Percentiles rank a stretch among this genome's conserved stretches.
Conservation (phyloP, 2,329 filamentous ascomycete genomes). For the Hypoxylon sp. region DNA sequence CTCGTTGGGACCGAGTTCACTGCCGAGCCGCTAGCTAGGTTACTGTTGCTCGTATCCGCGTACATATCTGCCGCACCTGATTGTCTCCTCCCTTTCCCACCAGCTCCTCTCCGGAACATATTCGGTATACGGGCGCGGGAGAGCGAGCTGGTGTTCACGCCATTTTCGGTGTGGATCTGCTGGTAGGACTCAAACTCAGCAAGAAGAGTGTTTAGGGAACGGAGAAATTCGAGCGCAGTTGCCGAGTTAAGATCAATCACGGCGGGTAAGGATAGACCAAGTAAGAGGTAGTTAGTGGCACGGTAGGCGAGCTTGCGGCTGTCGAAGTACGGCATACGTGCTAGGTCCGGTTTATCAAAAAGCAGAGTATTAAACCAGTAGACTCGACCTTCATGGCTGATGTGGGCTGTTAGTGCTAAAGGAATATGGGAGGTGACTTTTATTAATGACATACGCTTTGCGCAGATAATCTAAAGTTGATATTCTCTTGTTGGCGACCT, state of each 20-base stretch:
- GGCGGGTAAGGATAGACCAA: slow-evolving; percentile 90
- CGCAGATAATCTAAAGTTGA: slow-evolving; percentile 93
- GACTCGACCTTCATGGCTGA: slow-evolving; percentile 89
- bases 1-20: slow-evolving; percentile 57
- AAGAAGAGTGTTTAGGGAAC: slow-evolving; percentile 86
- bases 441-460: slow-evolving; percentile 79
- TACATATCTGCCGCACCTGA: slow-evolving; percentile 62
- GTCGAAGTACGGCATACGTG: slow-evolving; percentile 88
- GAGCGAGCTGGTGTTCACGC: slow-evolving; percentile 76
- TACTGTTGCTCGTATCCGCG: slow-evolving; percentile 39
- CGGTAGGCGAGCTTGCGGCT: slow-evolving; percentile 86
- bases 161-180: slow-evolving; percentile 84
- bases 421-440: not conserved
- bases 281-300: slow-evolving; percentile 92
- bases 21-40: slow-evolving; percentile 48
- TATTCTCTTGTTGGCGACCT: slow-evolving; percentile 91
- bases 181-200: slow-evolving; percentile 96
- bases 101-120: slow-evolving; percentile 81
- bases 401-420: not conserved
- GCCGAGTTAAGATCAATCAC: slow-evolving; percentile 89
- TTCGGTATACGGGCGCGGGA: slow-evolving; percentile 84
- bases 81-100: slow-evolving; percentile 70
- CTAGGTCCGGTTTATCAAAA: slow-evolving; percentile 85
- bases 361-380: slow-evolving; percentile 99
- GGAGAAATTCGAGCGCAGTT: slow-evolving; percentile 86